phyloP scores from a whole-genome alignment of 2,329 filamentous ascomycete species.

The Ophioceras dolichostomum region DNA sequence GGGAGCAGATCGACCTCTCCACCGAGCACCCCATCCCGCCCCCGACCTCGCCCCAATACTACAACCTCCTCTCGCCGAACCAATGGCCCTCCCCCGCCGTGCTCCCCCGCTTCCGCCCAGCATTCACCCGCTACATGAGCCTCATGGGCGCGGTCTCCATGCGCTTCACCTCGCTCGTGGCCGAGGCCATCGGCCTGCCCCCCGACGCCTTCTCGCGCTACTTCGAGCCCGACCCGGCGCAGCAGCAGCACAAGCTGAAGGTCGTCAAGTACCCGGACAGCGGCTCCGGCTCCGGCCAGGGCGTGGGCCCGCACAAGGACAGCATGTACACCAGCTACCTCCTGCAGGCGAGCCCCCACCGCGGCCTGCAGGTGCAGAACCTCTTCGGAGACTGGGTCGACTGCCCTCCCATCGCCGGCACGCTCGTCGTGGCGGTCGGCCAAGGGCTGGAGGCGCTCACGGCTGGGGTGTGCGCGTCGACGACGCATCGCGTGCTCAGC shows the following conservation, averaged over 20 bases:
- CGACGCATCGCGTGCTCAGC: slow-evolving; percentile 73
- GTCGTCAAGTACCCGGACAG: slow-evolving; percentile 77
- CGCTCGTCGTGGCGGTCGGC: slow-evolving; percentile 77
- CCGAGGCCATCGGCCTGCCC: slow-evolving; percentile 68
- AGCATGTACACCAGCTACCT: slow-evolving; percentile 75
- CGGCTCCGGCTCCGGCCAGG: slow-evolving; percentile 35
- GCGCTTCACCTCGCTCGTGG: slow-evolving; percentile 67
- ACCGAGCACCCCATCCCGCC: slow-evolving; percentile 60
- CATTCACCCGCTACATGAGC: slow-evolving; percentile 63
- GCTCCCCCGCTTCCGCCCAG: slow-evolving; percentile 55
- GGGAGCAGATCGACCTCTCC: slow-evolving; percentile 79
- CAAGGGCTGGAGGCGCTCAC: slow-evolving; percentile 81
- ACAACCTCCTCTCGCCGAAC: slow-evolving; percentile 64
- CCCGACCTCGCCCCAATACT: slow-evolving; percentile 52
- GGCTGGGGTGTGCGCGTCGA: slow-evolving; percentile 67
- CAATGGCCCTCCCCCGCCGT: slow-evolving; percentile 61
- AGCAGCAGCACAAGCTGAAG: slow-evolving; percentile 78
- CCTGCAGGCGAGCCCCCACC: slow-evolving; percentile 65
- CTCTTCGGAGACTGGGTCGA: slow-evolving; percentile 69
- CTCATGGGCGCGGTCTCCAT: slow-evolving; percentile 63
- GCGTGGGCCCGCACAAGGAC: slow-evolving; percentile 73
- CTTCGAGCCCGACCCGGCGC: slow-evolving; percentile 49
- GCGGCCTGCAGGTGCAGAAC: slow-evolving; percentile 75
- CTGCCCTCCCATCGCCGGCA: slow-evolving; percentile 62
- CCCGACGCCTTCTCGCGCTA: slow-evolving; percentile 61